Evolutionary conservation across 176 grass and related monocot genomes (phyloP).

Genomic region (Thalia dealbata): DNA sequence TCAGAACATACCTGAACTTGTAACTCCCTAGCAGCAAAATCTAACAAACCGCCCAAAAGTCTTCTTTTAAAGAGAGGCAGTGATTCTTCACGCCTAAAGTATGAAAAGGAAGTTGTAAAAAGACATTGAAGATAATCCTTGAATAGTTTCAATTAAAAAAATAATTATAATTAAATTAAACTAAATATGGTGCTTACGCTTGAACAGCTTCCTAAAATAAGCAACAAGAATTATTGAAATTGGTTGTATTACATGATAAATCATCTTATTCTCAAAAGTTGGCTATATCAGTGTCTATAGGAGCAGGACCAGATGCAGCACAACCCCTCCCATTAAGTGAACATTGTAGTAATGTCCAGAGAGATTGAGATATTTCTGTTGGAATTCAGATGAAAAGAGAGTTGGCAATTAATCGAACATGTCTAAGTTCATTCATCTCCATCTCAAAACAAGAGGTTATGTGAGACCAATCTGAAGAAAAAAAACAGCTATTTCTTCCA

Average conservation of each 20-base stretch:
- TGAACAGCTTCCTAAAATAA: neutral
- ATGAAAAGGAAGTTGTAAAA: constrained; percentile 21
- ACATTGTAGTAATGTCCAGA: no score
- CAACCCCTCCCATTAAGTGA: no score
- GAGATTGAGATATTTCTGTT: neutral
- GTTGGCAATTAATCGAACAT: neutral
- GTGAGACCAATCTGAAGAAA: neutral
- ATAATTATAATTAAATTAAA: neutral
- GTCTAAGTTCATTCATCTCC: neutral
- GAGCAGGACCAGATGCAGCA: no score
- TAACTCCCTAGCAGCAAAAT: constrained; percentile 94
- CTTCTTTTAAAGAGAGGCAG: constrained; percentile 94
- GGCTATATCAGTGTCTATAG: neutral
- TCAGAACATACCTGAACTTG: constrained; percentile 61
- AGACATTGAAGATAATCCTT: neutral
- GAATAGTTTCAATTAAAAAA: neutral
- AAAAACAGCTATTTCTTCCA: no score
- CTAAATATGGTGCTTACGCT: no score
- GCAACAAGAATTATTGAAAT: neutral
- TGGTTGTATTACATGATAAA: neutral
- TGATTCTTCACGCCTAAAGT: constrained; percentile 71
- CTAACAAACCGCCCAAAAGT: constrained; percentile 66
- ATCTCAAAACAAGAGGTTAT: neutral
- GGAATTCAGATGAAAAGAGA: neutral
- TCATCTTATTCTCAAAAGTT: neutral